Percentiles rank a stretch among this genome's conserved stretches.
Evolutionary conservation across 169 alveolate genomes (phyloP).

Genomic region (Theileria equi): DNA sequence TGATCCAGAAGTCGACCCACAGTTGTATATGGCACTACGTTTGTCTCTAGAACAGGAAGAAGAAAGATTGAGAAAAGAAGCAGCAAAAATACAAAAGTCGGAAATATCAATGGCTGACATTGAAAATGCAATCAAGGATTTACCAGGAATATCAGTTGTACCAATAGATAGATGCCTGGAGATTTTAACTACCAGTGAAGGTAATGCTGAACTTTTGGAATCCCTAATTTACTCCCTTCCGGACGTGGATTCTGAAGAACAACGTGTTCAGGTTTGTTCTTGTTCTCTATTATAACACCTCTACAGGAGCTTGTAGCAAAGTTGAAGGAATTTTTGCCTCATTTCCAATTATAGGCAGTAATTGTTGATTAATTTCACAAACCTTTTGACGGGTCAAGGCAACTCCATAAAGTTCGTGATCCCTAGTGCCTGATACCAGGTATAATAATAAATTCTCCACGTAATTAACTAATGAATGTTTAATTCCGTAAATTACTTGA

Average conservation of each 20-base stretch:
- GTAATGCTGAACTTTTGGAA: constrained; percentile 60
- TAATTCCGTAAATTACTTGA: background rate
- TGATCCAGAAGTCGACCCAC: constrained; percentile 67
- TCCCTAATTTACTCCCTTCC: constrained; percentile 62
- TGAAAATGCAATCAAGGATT: constrained; percentile 50
- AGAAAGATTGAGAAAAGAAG: constrained; percentile 53
- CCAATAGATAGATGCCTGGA: constrained; percentile 55
- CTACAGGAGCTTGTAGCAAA: constrained; percentile 49
- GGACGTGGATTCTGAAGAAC: constrained; percentile 57
- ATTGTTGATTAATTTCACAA: no score
- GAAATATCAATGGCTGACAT: constrained; percentile 23
- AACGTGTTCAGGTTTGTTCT: constrained; percentile 23
- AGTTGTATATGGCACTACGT: constrained; percentile 65
- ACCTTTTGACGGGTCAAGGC: no score
- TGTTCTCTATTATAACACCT: background rate
- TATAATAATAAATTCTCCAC: background rate
- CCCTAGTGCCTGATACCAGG: no score
- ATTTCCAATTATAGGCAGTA: constrained; percentile 5
- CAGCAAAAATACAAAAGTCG: background rate
- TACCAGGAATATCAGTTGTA: constrained; percentile 42
- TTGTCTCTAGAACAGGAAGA: constrained; percentile 67
- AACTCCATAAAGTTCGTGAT: no score
- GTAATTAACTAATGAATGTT: background rate
- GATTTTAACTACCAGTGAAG: constrained; percentile 59
- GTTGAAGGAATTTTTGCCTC: constrained; percentile 45